These are phyloP conservation scores for Durio zibethinus DNA, from an alignment of 345 rosid genomes.

Conservation along the genomic window DNA sequence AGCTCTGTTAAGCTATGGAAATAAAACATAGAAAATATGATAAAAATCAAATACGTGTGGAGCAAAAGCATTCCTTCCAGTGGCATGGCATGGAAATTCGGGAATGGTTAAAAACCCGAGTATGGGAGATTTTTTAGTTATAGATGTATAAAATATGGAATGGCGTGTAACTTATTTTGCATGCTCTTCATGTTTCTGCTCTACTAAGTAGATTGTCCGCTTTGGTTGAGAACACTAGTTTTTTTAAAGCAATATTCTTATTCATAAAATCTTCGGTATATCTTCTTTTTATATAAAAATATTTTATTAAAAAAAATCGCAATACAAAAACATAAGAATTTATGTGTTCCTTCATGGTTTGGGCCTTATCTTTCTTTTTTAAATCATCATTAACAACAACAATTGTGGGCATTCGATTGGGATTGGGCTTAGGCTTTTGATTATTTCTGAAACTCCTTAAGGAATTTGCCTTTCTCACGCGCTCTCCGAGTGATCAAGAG, in stretches of 20 bases:
- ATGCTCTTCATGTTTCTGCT: not conserved
- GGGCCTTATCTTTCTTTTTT: not conserved
- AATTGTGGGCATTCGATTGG: not conserved
- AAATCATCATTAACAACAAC: not conserved
- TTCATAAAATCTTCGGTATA: not conserved
- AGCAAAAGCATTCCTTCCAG: not conserved
- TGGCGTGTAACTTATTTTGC: not conserved
- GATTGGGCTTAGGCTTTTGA: not conserved
- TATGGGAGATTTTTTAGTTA: not conserved
- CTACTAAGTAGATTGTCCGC: not conserved
- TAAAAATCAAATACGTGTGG: not conserved
- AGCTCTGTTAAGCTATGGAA: constrained; percentile 64
- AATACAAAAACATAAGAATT: no score
- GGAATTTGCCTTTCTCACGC: not conserved
- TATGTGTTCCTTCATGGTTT: not conserved
- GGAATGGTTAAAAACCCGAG: not conserved
- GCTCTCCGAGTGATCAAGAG: not conserved
- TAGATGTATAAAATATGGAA: not conserved
- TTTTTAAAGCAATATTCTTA: not conserved
- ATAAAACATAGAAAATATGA: constrained; percentile 11
- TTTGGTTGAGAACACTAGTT: not conserved
- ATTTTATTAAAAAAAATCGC: no score
- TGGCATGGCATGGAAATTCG: not conserved
- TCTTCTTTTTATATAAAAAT: no score
- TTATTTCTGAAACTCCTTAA: not conserved